Conservation (phyloP, 169 alveolate genomes). For the Cryptosporidium sp. region DNA sequence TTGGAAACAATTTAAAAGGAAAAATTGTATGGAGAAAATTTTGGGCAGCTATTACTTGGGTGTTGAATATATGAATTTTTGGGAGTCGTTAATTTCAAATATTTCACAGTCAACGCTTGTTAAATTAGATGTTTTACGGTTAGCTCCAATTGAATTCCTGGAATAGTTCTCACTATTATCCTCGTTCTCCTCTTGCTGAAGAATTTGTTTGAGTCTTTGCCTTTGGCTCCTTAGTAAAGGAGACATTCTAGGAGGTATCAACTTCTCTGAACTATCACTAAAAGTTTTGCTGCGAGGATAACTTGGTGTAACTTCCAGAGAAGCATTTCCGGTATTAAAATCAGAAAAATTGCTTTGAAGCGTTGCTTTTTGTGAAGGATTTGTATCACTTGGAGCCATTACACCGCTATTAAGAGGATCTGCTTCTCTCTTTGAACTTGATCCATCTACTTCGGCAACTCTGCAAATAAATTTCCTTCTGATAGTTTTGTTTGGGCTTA, state of each 20-base stretch:
- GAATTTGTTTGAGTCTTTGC: constrained; percentile 33
- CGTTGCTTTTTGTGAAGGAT: not conserved
- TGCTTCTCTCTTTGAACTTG: not conserved
- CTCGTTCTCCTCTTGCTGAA: not conserved
- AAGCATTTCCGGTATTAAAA: not conserved
- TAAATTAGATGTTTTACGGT: not conserved
- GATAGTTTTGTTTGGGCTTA: not conserved
- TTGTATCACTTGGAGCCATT: not conserved
- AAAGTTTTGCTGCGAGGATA: not conserved
- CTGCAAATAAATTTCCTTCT: not conserved
- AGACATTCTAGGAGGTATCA: constrained; percentile 48
- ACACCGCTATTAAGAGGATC: not conserved
- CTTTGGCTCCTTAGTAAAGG: constrained; percentile 50
- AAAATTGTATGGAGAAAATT: not conserved
- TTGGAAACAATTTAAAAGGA: not conserved
- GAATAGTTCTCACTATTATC: constrained; percentile 1
- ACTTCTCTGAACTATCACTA: not conserved
- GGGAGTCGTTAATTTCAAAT: not conserved
- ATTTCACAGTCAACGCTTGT: not conserved
- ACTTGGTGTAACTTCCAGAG: not conserved
- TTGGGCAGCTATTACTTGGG: not conserved
- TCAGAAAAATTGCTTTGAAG: not conserved
- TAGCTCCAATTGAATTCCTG: not conserved
- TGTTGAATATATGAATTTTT: not conserved
- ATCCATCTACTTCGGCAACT: not conserved